These are phyloP conservation scores for Penicillium parvum DNA, from an alignment of 495 filamentous ascomycete genomes.

Conservation along the genomic window DNA sequence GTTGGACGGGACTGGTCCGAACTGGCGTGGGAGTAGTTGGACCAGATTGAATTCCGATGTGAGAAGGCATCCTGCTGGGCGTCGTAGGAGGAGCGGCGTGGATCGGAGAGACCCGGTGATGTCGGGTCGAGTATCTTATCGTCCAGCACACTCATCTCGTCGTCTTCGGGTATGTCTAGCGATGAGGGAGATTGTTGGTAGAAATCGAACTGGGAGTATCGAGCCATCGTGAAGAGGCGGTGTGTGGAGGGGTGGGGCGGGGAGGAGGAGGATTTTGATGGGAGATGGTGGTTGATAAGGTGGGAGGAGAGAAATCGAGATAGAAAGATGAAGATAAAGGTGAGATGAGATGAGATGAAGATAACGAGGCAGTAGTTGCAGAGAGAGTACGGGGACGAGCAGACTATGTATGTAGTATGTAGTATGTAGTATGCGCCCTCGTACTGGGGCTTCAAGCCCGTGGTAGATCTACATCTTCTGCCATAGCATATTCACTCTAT, in stretches of 20 bases:
- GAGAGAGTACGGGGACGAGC: background rate
- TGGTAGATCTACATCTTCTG: no score
- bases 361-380: slow-evolving; percentile 6
- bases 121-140: slow-evolving; percentile 76
- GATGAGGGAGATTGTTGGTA: slow-evolving; percentile 59
- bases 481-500: no score
- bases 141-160: slow-evolving; percentile 77
- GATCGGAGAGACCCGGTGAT: slow-evolving; percentile 63
- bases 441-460: no score
- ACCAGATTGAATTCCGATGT: slow-evolving; percentile 71
- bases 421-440: no score
- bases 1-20: slow-evolving; percentile 35
- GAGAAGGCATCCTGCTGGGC: slow-evolving; percentile 63
- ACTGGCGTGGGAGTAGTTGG: slow-evolving; percentile 58
- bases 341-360: background rate
- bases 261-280: slow-evolving; percentile 10
- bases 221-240: slow-evolving; percentile 39
- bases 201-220: slow-evolving; percentile 51
- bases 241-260: slow-evolving; percentile 20
- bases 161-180: slow-evolving; percentile 69
- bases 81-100: slow-evolving; percentile 68
- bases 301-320: slow-evolving; percentile 2
- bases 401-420: no score
- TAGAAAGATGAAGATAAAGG: background rate
- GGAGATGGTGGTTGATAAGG: slow-evolving; percentile 3